These are phyloP conservation scores for Penicillium nucicola DNA, from an alignment of 495 filamentous ascomycete genomes.

Conservation along the genomic window DNA sequence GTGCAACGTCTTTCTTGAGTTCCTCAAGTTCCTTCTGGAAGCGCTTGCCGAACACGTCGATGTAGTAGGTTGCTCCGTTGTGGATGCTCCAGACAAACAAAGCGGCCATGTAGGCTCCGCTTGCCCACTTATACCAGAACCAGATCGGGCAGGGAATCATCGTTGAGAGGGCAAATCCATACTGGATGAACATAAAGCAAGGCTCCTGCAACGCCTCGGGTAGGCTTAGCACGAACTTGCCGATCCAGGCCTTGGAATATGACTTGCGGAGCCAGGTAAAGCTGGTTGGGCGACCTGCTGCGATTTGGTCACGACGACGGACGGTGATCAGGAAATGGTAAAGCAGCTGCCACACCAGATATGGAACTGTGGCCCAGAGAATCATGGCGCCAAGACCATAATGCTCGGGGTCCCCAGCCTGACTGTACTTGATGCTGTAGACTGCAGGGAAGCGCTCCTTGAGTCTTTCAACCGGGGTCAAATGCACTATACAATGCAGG, in stretches of 20 bases:
- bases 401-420: constrained; percentile 65
- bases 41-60: constrained; percentile 92
- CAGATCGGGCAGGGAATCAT: constrained; percentile 94
- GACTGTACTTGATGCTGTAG: constrained; percentile 73
- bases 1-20: constrained; percentile 82
- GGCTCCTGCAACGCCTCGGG: constrained; percentile 76
- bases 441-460: constrained; percentile 79
- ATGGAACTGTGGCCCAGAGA: constrained; percentile 88
- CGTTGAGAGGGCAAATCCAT: constrained; percentile 80
- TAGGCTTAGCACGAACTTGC: constrained; percentile 74
- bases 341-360: constrained; percentile 82
- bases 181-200: constrained; percentile 96
- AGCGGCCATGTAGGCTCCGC: constrained; percentile 67
- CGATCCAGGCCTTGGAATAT: constrained; percentile 85
- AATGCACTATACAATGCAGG: constrained; percentile 86
- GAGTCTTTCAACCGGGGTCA: constrained; percentile 63
- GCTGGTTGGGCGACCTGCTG: constrained; percentile 89
- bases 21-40: constrained; percentile 96
- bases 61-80: constrained; percentile 95
- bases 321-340: constrained; percentile 96
- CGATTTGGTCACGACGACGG: constrained; percentile 87
- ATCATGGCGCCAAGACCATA: constrained; percentile 85
- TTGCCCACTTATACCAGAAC: constrained; percentile 87
- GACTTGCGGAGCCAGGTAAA: constrained; percentile 96
- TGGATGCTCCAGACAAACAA: constrained; percentile 91